These are phyloP conservation scores for Crithidia bombi DNA, from an alignment of 208 protist species.

Conservation along the genomic window DNA sequence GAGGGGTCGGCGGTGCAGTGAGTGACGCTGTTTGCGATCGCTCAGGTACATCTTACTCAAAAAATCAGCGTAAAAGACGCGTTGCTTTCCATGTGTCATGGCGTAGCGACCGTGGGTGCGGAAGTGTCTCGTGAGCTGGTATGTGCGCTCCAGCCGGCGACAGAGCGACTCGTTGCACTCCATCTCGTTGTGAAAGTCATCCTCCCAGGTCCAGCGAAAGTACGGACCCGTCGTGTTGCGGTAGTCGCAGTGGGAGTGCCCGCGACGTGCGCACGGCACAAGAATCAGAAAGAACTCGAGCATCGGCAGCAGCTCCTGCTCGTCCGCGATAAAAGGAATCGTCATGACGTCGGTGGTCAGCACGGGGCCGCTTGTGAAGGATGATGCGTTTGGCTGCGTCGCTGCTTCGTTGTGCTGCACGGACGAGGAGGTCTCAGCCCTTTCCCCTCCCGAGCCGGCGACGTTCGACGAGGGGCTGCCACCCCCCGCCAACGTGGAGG, in stretches of 20 bases:
- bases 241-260: conserved; percentile 48
- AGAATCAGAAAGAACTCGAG: conserved; percentile 77
- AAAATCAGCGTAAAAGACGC: conserved; percentile 38
- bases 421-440: neutral
- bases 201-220: conserved; percentile 81
- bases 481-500: neutral
- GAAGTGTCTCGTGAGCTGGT: conserved; percentile 50
- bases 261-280: conserved; percentile 39
- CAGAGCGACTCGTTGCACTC: conserved; percentile 63
- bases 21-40: conserved; percentile 32
- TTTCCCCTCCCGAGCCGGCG: neutral
- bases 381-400: neutral
- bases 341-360: conserved; percentile 42
- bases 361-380: conserved; percentile 16
- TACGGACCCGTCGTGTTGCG: conserved; percentile 63
- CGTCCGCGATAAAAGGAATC: conserved; percentile 67
- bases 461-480: neutral
- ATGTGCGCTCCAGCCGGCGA: conserved; percentile 60
- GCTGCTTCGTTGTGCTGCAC: neutral
- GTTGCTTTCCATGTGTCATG: conserved; percentile 32
- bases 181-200: conserved; percentile 81
- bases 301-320: conserved; percentile 59
- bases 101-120: conserved; percentile 20
- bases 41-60: conserved; percentile 33
- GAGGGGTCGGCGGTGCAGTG: conserved; percentile 28